phyloP scores from a whole-genome alignment of 495 filamentous ascomycete species.

The Aspergillus diversus region DNA sequence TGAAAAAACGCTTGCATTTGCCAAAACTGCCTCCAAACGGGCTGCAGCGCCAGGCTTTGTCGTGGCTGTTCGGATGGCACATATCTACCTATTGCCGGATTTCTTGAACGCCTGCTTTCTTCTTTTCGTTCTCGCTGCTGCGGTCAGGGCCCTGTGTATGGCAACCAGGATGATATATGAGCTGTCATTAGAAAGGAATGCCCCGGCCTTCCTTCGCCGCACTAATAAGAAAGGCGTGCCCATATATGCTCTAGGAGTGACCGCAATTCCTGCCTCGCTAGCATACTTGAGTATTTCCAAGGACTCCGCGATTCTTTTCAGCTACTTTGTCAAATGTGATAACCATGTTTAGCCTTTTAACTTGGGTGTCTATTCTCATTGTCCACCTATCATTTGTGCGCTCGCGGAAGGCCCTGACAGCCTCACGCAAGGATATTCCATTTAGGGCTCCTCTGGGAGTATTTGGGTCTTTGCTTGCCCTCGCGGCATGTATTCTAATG shows the following conservation, averaged over 20 bases:
- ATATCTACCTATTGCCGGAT: conserved; percentile 53
- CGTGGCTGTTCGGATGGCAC: conserved; percentile 54
- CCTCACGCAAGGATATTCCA: conserved; percentile 63
- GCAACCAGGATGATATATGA: conserved; percentile 76
- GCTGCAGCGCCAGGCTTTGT: conserved; percentile 63
- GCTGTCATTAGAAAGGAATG: conserved; percentile 70
- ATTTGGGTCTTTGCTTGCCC: conserved; percentile 64
- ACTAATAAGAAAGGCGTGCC: conserved; percentile 76
- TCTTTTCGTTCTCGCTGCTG: conserved; percentile 74
- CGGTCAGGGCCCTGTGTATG: conserved; percentile 65
- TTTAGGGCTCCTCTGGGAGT: conserved; percentile 75
- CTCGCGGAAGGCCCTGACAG: conserved; percentile 68
- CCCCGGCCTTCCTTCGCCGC: conserved; percentile 66
- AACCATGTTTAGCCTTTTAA: conserved; percentile 71
- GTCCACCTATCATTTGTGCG: conserved; percentile 77
- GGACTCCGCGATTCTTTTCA: conserved; percentile 67
- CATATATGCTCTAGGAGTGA: conserved; percentile 63
- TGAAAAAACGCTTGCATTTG: conserved; percentile 44
- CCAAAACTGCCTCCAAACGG: conserved; percentile 25
- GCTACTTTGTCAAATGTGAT: conserved; percentile 79
- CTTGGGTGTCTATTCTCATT: conserved; percentile 76
- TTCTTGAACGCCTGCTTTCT: conserved; percentile 69
- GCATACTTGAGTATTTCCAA: conserved; percentile 74
- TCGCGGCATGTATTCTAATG: conserved; percentile 70
- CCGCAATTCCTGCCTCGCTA: conserved; percentile 61